phyloP scores from a whole-genome alignment of 2,329 filamentous ascomycete genomes.

The Cordyceps fumosorosea region DNA sequence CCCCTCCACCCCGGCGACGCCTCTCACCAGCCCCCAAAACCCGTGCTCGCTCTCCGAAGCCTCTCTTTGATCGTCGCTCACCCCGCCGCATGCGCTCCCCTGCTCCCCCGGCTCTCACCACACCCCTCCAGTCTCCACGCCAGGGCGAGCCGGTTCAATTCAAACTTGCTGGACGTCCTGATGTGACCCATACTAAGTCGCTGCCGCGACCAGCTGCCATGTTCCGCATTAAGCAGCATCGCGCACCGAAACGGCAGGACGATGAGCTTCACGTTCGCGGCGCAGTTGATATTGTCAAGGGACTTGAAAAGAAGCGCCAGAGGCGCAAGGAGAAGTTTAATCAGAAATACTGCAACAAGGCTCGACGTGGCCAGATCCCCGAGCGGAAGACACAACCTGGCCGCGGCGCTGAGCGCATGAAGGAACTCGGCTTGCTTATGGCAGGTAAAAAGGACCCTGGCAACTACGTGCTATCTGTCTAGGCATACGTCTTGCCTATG shows the following conservation, averaged over 20 bases:
- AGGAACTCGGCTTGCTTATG: conserved; percentile 72
- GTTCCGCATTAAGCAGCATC: conserved; percentile 46
- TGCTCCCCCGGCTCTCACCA: conserved; percentile 43
- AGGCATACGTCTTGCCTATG: conserved; percentile 20
- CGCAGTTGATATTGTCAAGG: conserved; percentile 97
- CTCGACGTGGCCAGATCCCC: conserved; percentile 58
- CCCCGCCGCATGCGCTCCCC: conserved; percentile 66
- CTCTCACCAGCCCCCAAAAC: conserved; percentile 32
- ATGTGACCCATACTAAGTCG: conserved; percentile 74
- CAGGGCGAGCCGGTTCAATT: conserved; percentile 31
- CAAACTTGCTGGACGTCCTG: conserved; percentile 49
- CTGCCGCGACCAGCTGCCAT: conserved; percentile 72
- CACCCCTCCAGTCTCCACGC: conserved; percentile 34
- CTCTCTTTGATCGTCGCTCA: conserved; percentile 61
- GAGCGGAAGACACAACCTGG: conserved; percentile 69
- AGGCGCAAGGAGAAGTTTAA: conserved; percentile 88
- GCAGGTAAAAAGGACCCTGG: conserved; percentile 70
- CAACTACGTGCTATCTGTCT: conserved; percentile 73
- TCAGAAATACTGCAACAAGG: conserved; percentile 81
- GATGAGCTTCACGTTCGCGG: conserved; percentile 67
- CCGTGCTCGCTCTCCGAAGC: conserved; percentile 36
- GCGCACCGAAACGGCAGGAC: conserved; percentile 28
- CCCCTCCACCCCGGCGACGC: conserved; percentile 35
- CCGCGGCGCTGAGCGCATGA: conserved; percentile 87
- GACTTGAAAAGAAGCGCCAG: conserved; percentile 88